A percentile compares a stretch with the other conserved stretches of the same genome.
Conservation (phyloP, 352 stramenopile genomes). For the Discostella stelligera region DNA sequence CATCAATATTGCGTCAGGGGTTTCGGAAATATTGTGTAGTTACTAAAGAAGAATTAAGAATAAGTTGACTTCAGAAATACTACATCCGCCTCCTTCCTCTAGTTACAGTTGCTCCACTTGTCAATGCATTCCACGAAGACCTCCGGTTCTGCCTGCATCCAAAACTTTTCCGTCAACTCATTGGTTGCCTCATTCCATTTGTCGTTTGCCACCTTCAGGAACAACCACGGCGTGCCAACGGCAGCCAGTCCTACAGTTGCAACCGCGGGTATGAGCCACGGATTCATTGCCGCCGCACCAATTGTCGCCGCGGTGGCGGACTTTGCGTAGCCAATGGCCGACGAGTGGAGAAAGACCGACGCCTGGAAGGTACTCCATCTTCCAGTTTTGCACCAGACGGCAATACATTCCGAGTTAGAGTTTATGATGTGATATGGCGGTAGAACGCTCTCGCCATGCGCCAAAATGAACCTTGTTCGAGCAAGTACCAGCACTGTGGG, state of each 20-base stretch:
- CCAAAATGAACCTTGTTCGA: conserved; percentile 52
- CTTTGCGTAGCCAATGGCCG: conserved; percentile 53
- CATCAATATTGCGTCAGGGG: background rate
- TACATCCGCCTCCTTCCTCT: background rate
- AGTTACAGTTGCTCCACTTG: conserved; percentile 42
- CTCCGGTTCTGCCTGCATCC: conserved; percentile 37
- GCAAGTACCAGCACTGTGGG: conserved; percentile 51
- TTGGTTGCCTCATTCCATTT: conserved; percentile 59
- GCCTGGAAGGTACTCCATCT: conserved; percentile 62
- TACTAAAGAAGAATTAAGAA: background rate
- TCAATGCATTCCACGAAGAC: conserved; percentile 62
- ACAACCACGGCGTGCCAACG: conserved; percentile 45
- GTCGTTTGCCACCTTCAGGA: conserved; percentile 55
- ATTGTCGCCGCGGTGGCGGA: conserved; percentile 48
- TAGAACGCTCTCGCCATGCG: conserved; percentile 48
- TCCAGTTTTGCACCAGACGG: conserved; percentile 67
- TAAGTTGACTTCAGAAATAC: background rate
- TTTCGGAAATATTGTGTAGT: background rate
- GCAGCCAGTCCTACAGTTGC: conserved; percentile 55
- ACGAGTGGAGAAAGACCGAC: conserved; percentile 56
- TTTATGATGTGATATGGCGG: conserved; percentile 59
- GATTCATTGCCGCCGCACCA: conserved; percentile 51
- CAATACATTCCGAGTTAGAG: conserved; percentile 55
- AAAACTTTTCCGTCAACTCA: conserved; percentile 61
- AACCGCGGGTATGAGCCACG: conserved; percentile 49